Conservation (phyloP, 2,329 filamentous ascomycete genomes). For the Sphaerulina vaccinii region DNA sequence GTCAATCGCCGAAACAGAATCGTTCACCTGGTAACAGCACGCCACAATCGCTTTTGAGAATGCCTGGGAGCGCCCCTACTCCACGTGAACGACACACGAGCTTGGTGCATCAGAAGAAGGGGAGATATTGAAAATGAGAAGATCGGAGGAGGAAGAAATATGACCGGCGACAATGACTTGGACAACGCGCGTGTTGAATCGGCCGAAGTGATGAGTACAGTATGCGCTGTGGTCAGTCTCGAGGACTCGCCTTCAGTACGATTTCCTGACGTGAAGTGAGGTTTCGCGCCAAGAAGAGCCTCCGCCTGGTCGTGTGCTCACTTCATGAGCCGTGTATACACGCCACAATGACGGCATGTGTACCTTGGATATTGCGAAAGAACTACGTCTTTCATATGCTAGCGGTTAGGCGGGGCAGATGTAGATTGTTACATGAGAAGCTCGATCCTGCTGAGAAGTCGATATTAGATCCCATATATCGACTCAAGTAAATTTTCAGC, state of each 20-base stretch:
- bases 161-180: too few relatives aligned
- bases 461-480: too few relatives aligned
- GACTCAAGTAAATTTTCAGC: too few relatives aligned
- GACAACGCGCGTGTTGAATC: too few relatives aligned
- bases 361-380: conserved; percentile 12
- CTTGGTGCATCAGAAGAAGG: not conserved
- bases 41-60: not conserved
- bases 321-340: conserved; percentile 8
- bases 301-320: conserved; percentile 5
- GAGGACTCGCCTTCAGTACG: too few relatives aligned
- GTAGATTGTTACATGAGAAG: too few relatives aligned
- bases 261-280: too few relatives aligned
- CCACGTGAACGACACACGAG: not conserved
- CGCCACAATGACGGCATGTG: conserved; percentile 8
- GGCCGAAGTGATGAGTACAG: not conserved
- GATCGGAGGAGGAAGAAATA: too few relatives aligned
- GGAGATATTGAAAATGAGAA: not conserved
- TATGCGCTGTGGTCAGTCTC: too few relatives aligned
- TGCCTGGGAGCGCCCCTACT: not conserved
- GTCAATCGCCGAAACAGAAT: not conserved
- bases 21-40: not conserved
- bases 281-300: not conserved
- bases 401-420: too few relatives aligned
- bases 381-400: conserved; percentile 4
- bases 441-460: too few relatives aligned